Percentiles rank a stretch among this genome's conserved stretches.
Evolutionary conservation across 176 grass and related monocot genomes (phyloP).

Genomic region (Chrysopogon serrulatus): DNA sequence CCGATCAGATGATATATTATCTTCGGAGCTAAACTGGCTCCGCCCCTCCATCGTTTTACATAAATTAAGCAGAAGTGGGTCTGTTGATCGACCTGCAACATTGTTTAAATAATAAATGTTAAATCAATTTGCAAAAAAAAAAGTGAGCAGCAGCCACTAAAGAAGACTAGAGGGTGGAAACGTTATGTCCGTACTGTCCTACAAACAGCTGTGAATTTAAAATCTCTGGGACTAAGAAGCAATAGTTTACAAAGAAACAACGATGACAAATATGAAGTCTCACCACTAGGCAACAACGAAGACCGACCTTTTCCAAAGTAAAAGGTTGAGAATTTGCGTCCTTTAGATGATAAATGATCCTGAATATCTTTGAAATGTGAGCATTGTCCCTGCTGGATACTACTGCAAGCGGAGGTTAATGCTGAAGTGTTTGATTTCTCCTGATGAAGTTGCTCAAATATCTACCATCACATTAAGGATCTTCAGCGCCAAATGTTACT

Average conservation of each 20-base stretch:
- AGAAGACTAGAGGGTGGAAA: not conserved
- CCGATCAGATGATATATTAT: conserved; percentile 34
- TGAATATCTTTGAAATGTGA: conserved; percentile 39
- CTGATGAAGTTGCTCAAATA: conserved; percentile 80
- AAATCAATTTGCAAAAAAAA: not conserved
- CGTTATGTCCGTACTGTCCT: not conserved
- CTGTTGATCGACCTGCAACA: conserved; percentile 40
- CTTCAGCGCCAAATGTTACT: conserved; percentile 6
- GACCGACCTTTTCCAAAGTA: conserved; percentile 66
- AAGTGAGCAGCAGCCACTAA: not conserved
- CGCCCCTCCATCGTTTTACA: conserved; percentile 40
- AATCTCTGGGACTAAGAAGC: not conserved
- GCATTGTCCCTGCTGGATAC: conserved; percentile 30
- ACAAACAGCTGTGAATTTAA: not conserved
- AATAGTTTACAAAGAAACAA: not conserved
- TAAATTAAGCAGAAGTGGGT: conserved; percentile 31
- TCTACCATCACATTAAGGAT: conserved; percentile 75
- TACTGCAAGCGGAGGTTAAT: conserved; percentile 47
- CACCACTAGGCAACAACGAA: conserved; percentile 66
- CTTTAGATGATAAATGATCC: conserved; percentile 62
- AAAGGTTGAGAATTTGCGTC: conserved; percentile 59
- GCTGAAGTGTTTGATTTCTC: conserved; percentile 54
- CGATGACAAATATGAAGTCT: conserved; percentile 18
- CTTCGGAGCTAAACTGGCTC: conserved; percentile 33
- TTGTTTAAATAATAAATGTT: conserved; percentile 14